Percentiles rank a stretch among this genome's conserved stretches.
Evolutionary conservation across 2,329 filamentous ascomycete species (phyloP).

Genomic region (Penicillium sp.): DNA sequence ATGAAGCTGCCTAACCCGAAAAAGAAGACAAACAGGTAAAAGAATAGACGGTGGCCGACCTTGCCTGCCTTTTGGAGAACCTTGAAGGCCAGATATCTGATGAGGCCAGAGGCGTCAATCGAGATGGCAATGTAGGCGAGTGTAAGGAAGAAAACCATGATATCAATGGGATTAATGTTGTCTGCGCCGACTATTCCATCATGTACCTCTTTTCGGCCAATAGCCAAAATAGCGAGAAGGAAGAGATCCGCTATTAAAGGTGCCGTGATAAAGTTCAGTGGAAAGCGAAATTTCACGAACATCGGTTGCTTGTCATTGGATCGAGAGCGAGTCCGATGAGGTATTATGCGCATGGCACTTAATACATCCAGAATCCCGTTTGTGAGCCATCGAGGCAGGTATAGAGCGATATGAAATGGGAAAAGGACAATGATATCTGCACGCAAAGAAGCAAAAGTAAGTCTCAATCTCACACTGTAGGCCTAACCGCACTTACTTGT

Average conservation of each 20-base stretch:
- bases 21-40: conserved; percentile 73
- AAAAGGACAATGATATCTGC: conserved; percentile 68
- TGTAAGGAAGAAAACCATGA: conserved; percentile 73
- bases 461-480: background rate
- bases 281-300: conserved; percentile 58
- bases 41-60: conserved; percentile 67
- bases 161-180: conserved; percentile 68
- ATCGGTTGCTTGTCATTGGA: conserved; percentile 30
- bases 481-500: conserved; percentile 59
- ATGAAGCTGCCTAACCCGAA: conserved; percentile 67
- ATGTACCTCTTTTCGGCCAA: conserved; percentile 65
- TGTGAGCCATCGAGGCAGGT: conserved; percentile 54
- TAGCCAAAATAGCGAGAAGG: conserved; percentile 67
- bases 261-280: conserved; percentile 69
- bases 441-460: conserved; percentile 3
- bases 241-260: conserved; percentile 71
- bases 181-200: conserved; percentile 67
- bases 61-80: conserved; percentile 67
- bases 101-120: conserved; percentile 72
- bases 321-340: conserved; percentile 38
- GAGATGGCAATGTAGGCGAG: conserved; percentile 75
- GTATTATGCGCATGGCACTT: conserved; percentile 54
- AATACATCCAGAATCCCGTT: conserved; percentile 49
- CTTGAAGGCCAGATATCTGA: conserved; percentile 68
- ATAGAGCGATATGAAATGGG: conserved; percentile 65